These are phyloP conservation scores for Sphaerulina musiva DNA, from an alignment of 2,329 filamentous ascomycete genomes.

Conservation along the genomic window DNA sequence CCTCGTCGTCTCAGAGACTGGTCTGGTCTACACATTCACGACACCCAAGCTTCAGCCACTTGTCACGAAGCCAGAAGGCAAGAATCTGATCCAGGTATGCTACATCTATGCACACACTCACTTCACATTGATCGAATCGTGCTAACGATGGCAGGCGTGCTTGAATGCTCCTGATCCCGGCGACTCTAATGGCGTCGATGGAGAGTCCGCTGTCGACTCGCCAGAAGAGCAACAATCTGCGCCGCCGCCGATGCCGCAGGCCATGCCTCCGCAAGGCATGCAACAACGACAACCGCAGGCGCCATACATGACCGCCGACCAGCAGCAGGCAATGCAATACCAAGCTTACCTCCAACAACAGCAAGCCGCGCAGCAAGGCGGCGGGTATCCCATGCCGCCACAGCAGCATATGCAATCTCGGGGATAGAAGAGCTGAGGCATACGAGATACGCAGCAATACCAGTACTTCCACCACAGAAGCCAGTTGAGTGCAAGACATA, in stretches of 20 bases:
- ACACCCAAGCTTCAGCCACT: conserved; percentile 97
- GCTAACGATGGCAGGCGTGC: conserved; percentile 61
- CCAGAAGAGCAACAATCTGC: conserved; percentile 77
- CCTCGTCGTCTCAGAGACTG: conserved; percentile 93
- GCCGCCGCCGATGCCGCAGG: conserved; percentile 31
- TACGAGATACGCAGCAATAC: not conserved
- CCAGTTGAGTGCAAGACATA: not conserved
- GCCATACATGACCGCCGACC: conserved; percentile 35
- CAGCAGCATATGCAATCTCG: conserved; percentile 32
- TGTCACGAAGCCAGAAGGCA: conserved; percentile 96
- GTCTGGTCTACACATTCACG: conserved; percentile 95
- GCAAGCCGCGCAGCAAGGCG: conserved; percentile 32
- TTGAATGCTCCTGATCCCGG: conserved; percentile 90
- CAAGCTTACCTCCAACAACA: conserved; percentile 37
- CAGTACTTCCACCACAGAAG: conserved; percentile 2
- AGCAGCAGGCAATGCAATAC: conserved; percentile 36
- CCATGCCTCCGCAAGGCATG: conserved; percentile 31
- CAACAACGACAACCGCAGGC: conserved; percentile 26
- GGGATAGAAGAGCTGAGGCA: conserved; percentile 17
- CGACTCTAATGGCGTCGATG: conserved; percentile 57
- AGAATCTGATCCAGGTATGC: conserved; percentile 92
- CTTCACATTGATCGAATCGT: not conserved
- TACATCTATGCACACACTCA: not conserved
- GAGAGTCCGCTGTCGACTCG: conserved; percentile 61
- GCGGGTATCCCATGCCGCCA: conserved; percentile 35